Base-by-base conservation (phyloP, 805 yeast species). In the Saccharomycopsis malanga region DNA sequence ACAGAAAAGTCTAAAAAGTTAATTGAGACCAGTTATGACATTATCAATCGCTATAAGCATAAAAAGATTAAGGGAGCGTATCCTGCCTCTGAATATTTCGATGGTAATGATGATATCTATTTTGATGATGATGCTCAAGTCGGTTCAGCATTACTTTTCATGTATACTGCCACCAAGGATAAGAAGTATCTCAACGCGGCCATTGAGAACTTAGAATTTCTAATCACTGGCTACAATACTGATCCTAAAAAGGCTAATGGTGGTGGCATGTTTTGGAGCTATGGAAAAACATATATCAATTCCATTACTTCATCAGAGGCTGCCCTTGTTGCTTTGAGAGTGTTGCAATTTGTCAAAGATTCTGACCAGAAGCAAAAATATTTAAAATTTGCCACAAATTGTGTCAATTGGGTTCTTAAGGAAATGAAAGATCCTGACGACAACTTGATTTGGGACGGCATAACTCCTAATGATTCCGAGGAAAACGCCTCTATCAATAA, bases 81-180 rank as follows among this genome's bases (percentile, higher is more conserved):
- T 59, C 71, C 79, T 24, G 84, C 83, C 1, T 76, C 81, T 2
- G 77, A 73, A 56, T 72, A 76, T 55, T 64, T 64, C 39, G 73
- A 72, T 14, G 76, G 70, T 44, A 79, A 77, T 57, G 65, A 65
- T 46, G 87, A 81, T 59, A 77, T 81, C 34, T 81, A 81, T 60
- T 78, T 77, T 53, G 87, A 81, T 57, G 88, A 81, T 57, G 83
- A 81, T 58, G 88, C 87, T 2, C 88, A 81, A 58, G 77, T 81
- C 9, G 81, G 83, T 14, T 70, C 79, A 54, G 81, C 80, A 3
- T 67, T 79, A 54, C 63, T 81, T 48, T 71, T 78, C 2, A 83
- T 85, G 2, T 81, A 76, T 57, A 87, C 81, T 56, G 85, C 78
- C 15, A 79, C 87, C 1, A 74, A 73, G 2, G 73, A 80, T 50